Evolutionary conservation across 352 stramenopile species (phyloP).

Genomic region (Phytophthora fragariaefolia): DNA sequence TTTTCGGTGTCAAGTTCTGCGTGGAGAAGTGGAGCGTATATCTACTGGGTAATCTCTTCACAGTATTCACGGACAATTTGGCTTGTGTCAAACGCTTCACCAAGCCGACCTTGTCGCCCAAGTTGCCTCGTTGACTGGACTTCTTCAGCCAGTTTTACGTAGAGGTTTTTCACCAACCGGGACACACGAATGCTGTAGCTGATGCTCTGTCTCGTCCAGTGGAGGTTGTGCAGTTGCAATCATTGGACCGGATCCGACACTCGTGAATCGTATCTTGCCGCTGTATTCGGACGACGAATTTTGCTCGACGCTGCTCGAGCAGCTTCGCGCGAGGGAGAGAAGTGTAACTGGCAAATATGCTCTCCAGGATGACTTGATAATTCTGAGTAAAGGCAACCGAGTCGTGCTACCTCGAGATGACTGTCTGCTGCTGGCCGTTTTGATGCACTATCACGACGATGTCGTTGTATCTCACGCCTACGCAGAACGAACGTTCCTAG

Average conservation of each 20-base stretch:
- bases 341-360: neutral
- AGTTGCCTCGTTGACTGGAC: neutral
- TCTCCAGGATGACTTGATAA: neutral
- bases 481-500: neutral
- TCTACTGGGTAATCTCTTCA: neutral
- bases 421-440: neutral
- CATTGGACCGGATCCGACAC: neutral
- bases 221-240: neutral
- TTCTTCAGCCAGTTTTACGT: neutral
- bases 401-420: neutral
- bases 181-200: neutral
- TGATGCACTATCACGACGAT: neutral
- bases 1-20: neutral
- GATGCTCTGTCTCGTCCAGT: neutral
- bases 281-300: neutral
- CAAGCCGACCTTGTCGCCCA: neutral
- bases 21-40: neutral
- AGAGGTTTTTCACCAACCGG: neutral
- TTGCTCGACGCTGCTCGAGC: neutral
- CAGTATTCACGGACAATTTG: neutral
- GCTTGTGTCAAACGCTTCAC: neutral
- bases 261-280: neutral
- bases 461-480: neutral
- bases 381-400: neutral
- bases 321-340: neutral